Percentiles rank a stretch among this genome's conserved stretches.
phyloP scores from a whole-genome alignment of 352 stramenopile species.

The Aphanomyces astaci region DNA sequence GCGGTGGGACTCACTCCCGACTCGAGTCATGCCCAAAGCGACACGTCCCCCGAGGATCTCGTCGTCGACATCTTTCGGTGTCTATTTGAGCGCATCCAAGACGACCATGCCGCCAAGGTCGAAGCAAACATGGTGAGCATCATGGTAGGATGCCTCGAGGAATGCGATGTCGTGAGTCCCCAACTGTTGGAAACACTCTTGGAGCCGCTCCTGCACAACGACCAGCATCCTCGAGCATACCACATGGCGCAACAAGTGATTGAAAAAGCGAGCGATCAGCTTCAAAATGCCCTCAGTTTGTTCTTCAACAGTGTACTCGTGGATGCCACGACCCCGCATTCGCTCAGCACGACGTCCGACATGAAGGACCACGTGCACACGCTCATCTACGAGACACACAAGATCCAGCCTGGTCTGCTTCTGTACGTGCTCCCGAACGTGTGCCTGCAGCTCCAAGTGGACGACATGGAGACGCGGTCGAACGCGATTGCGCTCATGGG shows the following conservation, averaged over 20 bases:
- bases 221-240: conserved; percentile 28
- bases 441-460: conserved; percentile 78
- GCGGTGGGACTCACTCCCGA: conserved; percentile 37
- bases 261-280: conserved; percentile 47
- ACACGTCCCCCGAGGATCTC: conserved; percentile 20
- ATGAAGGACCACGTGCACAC: conserved; percentile 77
- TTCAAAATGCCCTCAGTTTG: conserved; percentile 59
- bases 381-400: conserved; percentile 78
- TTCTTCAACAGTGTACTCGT: conserved; percentile 81
- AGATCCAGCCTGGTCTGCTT: conserved; percentile 61
- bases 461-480: conserved; percentile 73
- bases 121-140: conserved; percentile 69
- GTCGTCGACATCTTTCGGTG: conserved; percentile 63
- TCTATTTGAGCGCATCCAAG: conserved; percentile 56
- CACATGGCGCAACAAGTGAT: conserved; percentile 71
- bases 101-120: conserved; percentile 57
- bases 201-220: conserved; percentile 49
- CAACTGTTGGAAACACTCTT: conserved; percentile 14
- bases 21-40: not conserved
- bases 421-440: conserved; percentile 81
- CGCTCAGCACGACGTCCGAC: conserved; percentile 34
- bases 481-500: conserved; percentile 69
- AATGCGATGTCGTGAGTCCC: conserved; percentile 49
- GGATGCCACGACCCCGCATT: conserved; percentile 30
- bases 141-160: conserved; percentile 65